Evolutionary conservation across 2,329 filamentous ascomycete genomes (phyloP).

Genomic region (Monilinia fructigena): DNA sequence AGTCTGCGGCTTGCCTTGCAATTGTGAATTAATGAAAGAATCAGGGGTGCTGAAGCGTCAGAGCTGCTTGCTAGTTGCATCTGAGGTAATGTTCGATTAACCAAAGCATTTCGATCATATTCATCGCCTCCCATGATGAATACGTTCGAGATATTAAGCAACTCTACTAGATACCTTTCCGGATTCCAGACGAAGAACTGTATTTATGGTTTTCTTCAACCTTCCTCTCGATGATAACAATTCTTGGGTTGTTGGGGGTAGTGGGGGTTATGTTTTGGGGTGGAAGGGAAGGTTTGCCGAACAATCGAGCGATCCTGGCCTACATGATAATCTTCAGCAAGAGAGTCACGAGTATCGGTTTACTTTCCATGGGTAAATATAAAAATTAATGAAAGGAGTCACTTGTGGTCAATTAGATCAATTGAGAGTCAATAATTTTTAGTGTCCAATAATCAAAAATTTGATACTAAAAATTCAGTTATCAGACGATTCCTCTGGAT

Average conservation of each 20-base stretch:
- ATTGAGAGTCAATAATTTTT: neutral
- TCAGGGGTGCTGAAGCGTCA: neutral
- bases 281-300: neutral
- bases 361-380: neutral
- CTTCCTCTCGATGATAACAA: neutral
- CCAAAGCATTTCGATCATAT: conserved; percentile 15
- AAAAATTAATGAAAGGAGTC: neutral
- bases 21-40: neutral
- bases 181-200: neutral
- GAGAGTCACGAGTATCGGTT: neutral
- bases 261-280: neutral
- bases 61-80: conserved; percentile 18
- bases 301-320: neutral
- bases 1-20: neutral
- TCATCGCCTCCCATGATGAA: conserved; percentile 14
- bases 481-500: no score
- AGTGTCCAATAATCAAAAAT: no score
- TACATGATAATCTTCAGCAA: neutral
- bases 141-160: neutral
- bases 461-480: no score
- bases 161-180: neutral
- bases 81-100: conserved; percentile 17
- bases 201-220: neutral
- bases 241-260: conserved; percentile 1
- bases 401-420: no score